Percentiles rank a stretch among this genome's conserved stretches.
phyloP scores from a whole-genome alignment of 2,329 filamentous ascomycete species.

The Fusarium udum region DNA sequence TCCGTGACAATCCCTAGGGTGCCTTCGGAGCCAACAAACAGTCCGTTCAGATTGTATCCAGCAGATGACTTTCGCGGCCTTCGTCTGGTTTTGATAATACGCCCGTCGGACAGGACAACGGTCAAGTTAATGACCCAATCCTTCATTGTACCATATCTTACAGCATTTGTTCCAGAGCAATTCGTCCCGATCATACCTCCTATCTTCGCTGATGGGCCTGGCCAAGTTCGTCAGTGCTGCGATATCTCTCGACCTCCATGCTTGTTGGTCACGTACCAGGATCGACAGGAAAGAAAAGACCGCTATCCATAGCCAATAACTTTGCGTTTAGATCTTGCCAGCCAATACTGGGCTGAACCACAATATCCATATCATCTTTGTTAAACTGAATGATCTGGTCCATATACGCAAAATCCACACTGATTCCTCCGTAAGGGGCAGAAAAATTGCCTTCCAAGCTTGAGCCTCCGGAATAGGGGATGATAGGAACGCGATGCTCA shows the following conservation, averaged over 20 bases:
- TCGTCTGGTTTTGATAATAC: conserved; percentile 79
- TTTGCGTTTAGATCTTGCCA: conserved; percentile 89
- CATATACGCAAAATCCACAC: conserved; percentile 91
- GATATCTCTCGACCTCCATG: not conserved
- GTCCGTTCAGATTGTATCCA: conserved; percentile 81
- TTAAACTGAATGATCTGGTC: conserved; percentile 82
- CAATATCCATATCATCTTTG: conserved; percentile 89
- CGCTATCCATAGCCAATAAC: conserved; percentile 72
- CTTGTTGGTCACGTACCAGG: conserved; percentile 63
- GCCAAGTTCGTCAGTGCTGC: not conserved
- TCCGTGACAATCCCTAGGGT: conserved; percentile 85
- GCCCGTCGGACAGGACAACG: conserved; percentile 81
- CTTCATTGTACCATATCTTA: conserved; percentile 86
- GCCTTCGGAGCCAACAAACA: conserved; percentile 85
- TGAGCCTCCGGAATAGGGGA: conserved; percentile 86
- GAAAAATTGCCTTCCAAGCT: conserved; percentile 92
- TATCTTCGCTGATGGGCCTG: conserved; percentile 74
- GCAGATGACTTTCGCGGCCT: conserved; percentile 84
- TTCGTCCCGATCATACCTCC: conserved; percentile 87
- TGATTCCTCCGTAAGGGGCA: conserved; percentile 85
- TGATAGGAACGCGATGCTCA: conserved; percentile 83
- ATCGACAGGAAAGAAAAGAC: conserved; percentile 91
- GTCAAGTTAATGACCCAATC: conserved; percentile 88
- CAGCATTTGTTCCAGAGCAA: conserved; percentile 80
- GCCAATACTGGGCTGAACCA: conserved; percentile 90